A percentile compares a stretch with the other conserved stretches of the same genome.
Evolutionary conservation across 2,329 filamentous ascomycete genomes (phyloP).

Genomic region (Diaporthe caulivora): DNA sequence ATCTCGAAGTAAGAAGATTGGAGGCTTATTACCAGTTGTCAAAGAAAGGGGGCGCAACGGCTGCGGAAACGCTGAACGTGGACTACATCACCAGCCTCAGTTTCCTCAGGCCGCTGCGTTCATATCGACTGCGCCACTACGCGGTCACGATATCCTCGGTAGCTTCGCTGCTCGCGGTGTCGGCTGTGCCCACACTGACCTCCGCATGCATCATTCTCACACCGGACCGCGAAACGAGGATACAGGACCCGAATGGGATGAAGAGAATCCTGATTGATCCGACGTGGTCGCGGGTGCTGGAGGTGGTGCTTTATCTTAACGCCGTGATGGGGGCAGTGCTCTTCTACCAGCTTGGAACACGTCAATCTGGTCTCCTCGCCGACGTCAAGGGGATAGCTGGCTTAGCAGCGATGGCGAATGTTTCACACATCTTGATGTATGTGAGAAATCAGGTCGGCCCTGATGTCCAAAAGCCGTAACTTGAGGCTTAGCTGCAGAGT

Average conservation of each 20-base stretch:
- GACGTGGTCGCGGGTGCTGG: conserved; percentile 73
- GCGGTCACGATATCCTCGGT: conserved; percentile 76
- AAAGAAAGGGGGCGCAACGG: conserved; percentile 69
- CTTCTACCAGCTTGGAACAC: conserved; percentile 70
- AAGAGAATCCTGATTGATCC: conserved; percentile 70
- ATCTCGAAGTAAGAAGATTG: conserved; percentile 75
- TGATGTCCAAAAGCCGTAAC: background rate
- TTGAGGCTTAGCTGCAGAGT: background rate
- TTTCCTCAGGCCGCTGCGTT: conserved; percentile 73
- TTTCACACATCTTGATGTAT: conserved; percentile 57
- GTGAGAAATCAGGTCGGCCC: background rate
- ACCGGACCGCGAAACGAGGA: conserved; percentile 62
- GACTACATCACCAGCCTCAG: conserved; percentile 79
- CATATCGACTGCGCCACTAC: conserved; percentile 73
- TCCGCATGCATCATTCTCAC: conserved; percentile 71
- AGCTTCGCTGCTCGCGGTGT: conserved; percentile 74
- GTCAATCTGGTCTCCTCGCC: conserved; percentile 74
- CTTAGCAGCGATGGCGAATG: conserved; percentile 80
- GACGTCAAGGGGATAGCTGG: conserved; percentile 81
- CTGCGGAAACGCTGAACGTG: conserved; percentile 77
- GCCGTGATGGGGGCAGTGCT: conserved; percentile 69
- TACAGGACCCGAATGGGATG: conserved; percentile 52
- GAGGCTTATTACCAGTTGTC: conserved; percentile 77
- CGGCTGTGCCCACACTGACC: conserved; percentile 76
- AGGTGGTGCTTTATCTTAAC: conserved; percentile 66